Evolutionary conservation across 345 rosid species (phyloP).

Genomic region (Aquilaria sinensis): DNA sequence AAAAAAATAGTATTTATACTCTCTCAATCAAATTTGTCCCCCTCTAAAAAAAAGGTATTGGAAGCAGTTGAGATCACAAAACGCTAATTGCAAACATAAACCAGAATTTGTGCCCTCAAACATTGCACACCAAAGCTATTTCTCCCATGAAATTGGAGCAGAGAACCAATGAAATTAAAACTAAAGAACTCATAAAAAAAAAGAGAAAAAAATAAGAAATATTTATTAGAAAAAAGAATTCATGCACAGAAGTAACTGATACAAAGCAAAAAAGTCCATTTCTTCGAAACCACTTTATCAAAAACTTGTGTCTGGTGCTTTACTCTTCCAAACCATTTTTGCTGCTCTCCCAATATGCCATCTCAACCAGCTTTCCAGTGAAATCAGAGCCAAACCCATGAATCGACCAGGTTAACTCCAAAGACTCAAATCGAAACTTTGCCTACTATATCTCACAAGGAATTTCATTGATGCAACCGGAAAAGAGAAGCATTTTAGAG

Average conservation of each 20-base stretch:
- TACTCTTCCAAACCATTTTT: conserved; percentile 26
- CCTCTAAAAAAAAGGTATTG: too few relatives aligned
- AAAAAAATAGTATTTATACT: too few relatives aligned
- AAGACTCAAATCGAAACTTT: conserved; percentile 20
- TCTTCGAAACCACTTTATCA: conserved; percentile 42
- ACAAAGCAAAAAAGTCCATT: conserved; percentile 72
- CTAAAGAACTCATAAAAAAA: background rate
- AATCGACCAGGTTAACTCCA: conserved; percentile 15
- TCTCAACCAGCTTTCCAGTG: background rate
- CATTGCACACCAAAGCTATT: too few relatives aligned
- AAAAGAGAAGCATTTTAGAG: too few relatives aligned
- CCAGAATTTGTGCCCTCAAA: too few relatives aligned
- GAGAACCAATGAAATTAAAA: background rate
- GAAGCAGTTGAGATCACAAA: too few relatives aligned
- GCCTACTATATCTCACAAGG: background rate
- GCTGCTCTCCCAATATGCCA: background rate
- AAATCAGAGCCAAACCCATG: conserved; percentile 9
- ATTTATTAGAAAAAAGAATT: conserved; percentile 83
- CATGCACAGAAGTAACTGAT: conserved; percentile 77
- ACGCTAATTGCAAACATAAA: too few relatives aligned
- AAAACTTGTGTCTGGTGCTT: conserved; percentile 26
- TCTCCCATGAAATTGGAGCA: too few relatives aligned
- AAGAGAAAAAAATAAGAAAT: conserved; percentile 3
- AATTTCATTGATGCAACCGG: too few relatives aligned
- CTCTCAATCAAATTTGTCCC: too few relatives aligned